Evolutionary conservation across 2,329 filamentous ascomycete genomes (phyloP).

Genomic region (Pestalotiopsis sp.): DNA sequence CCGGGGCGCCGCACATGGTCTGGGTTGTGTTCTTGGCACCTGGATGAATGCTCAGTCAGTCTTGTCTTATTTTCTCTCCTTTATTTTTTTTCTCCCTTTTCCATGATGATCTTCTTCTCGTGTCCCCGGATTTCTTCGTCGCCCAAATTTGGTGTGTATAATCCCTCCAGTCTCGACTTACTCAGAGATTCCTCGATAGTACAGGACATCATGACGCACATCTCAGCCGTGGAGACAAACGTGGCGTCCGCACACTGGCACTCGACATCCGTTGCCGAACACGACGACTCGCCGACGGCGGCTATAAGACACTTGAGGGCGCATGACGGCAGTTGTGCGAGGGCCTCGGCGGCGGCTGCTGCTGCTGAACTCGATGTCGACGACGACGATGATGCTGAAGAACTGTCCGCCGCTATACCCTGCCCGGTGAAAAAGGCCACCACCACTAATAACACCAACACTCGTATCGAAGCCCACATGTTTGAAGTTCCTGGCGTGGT

Average conservation of each 20-base stretch:
- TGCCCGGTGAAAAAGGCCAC: neutral
- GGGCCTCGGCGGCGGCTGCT: neutral
- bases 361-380: neutral
- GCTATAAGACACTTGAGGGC: constrained; percentile 15
- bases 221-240: constrained; percentile 6
- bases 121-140: neutral
- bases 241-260: constrained; percentile 18
- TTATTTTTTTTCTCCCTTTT: neutral
- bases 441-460: neutral
- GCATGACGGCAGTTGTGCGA: neutral
- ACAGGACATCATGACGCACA: constrained; percentile 16
- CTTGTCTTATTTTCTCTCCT: neutral
- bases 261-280: constrained; percentile 14
- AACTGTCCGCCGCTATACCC: neutral
- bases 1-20: constrained; percentile 19
- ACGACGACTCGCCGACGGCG: constrained; percentile 14
- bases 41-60: neutral
- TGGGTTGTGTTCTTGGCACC: constrained; percentile 22
- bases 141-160: neutral
- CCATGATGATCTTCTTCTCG: neutral
- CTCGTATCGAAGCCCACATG: neutral
- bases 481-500: constrained; percentile 1
- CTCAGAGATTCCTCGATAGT: constrained; percentile 17
- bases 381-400: neutral
- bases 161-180: constrained; percentile 9